Conservation (phyloP, 352 stramenopile genomes). For the Phytophthora ohioensis region DNA sequence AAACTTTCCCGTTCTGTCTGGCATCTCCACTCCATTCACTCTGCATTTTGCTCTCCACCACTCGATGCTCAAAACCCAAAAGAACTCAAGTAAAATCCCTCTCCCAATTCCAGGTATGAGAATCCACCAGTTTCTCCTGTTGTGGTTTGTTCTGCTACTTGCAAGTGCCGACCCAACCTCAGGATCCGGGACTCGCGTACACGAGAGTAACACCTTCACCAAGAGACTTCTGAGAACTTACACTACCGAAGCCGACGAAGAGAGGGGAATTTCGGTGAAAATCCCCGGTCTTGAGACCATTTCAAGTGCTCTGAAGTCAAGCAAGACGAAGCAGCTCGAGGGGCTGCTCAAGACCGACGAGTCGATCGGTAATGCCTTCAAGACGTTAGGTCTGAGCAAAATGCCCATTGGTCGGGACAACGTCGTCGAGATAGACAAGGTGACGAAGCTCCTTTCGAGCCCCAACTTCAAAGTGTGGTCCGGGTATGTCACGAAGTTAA, state of each 20-base stretch:
- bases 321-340: conserved; percentile 1
- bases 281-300: background rate
- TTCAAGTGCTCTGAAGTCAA: background rate
- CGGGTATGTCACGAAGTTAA: background rate
- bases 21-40: background rate
- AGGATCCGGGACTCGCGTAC: background rate
- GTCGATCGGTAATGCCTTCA: background rate
- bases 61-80: background rate
- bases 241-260: background rate
- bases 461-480: conserved; percentile 6
- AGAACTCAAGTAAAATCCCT: background rate
- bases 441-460: background rate
- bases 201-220: background rate
- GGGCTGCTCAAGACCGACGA: conserved; percentile 1
- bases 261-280: conserved; percentile 5
- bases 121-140: conserved; percentile 1
- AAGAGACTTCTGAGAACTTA: conserved; percentile 1
- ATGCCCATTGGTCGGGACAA: background rate
- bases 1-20: no score
- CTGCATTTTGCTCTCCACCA: background rate
- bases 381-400: background rate
- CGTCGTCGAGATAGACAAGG: background rate
- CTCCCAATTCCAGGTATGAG: conserved; percentile 1
- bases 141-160: conserved; percentile 1
- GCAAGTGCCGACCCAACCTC: background rate